Base-by-base conservation (phyloP, 495 filamentous ascomycete genomes). In the Cetradonia linearis region DNA sequence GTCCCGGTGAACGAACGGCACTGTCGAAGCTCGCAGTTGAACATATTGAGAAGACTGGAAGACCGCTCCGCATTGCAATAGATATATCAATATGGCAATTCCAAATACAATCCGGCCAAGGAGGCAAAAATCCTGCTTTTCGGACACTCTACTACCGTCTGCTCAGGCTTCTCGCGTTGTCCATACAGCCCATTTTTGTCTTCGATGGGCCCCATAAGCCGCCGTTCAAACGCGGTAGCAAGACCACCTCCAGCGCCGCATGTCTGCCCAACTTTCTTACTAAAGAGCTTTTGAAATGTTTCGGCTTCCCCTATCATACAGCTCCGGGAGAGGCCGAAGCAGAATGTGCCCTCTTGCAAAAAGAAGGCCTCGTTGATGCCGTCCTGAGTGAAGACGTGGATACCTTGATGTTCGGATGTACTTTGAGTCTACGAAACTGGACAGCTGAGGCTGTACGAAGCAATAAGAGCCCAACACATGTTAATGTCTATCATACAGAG, bases 31-130 rank as follows among this genome's bases (percentile, higher is more conserved):
- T 96, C 55, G 86, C 91, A 33, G 78, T 89, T 40, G 78, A 86
- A 20, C 84, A 88, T 59, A 78, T 91, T 60, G 84, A 90, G 63
- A 71, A 80, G 36, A 83, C 79, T 44, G 77, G 81, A 27, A 80
- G 85, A 5, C 90, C 93, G 0, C 76, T 97, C 8, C 84, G 91
- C 16, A 77, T 99, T 31, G 94, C 94, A 23, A 88, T 99, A 55
- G 94, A 99, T 69, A 86, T 93, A 61, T 90, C 90, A 0, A 96
- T 99, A 70, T 99, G 94, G 94, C 85, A 95, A 27, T 97, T 96
- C 67, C 93, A 99, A 67, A 84, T 86, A 9, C 91, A 94, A 64
- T 84, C 89, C 9, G 85, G 87, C 20, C 81, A 86, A 70, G 91
- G 93, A 27, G 94, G 94, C 52, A 82, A 81, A 30, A 96, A 97